Evolutionary conservation across 108 stramenopile species (phyloP).

Genomic region (Poteriospumella lacustris): DNA sequence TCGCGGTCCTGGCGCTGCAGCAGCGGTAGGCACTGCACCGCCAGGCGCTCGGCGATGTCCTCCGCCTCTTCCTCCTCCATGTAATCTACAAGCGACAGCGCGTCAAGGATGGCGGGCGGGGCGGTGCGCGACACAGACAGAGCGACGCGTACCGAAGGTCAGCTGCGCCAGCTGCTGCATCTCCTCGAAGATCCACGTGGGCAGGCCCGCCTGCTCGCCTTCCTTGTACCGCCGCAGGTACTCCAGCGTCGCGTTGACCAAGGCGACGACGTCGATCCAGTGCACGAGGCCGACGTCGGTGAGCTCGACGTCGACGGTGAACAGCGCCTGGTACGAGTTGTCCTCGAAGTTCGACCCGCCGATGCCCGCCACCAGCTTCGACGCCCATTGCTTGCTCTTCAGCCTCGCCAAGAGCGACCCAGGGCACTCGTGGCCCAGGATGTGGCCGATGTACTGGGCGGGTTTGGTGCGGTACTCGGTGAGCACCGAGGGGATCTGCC

Average conservation of each 20-base stretch:
- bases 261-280: conserved; percentile 38
- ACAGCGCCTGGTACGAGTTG: conserved; percentile 37
- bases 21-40: conserved; percentile 36
- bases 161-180: conserved; percentile 36
- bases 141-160: no score
- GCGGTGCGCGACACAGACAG: no score
- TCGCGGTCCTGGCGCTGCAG: conserved; percentile 14
- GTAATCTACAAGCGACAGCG: neutral
- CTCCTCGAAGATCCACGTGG: conserved; percentile 39
- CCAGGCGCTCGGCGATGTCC: conserved; percentile 37
- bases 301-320: conserved; percentile 19
- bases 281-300: conserved; percentile 36
- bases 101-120: neutral
- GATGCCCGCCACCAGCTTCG: conserved; percentile 68
- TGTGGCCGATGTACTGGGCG: conserved; percentile 73
- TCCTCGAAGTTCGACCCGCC: conserved; percentile 30
- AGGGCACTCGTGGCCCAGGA: conserved; percentile 92
- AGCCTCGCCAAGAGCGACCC: conserved; percentile 75
- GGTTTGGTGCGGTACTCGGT: conserved; percentile 56
- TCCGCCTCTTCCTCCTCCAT: conserved; percentile 45
- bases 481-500: conserved; percentile 68
- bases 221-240: conserved; percentile 35
- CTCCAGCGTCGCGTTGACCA: conserved; percentile 33
- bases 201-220: no score
- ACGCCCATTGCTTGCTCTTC: conserved; percentile 65